Percentiles rank a stretch among this genome's conserved stretches.
phyloP scores from a whole-genome alignment of 441 rosid genomes.

The Eutrema salsugineum region DNA sequence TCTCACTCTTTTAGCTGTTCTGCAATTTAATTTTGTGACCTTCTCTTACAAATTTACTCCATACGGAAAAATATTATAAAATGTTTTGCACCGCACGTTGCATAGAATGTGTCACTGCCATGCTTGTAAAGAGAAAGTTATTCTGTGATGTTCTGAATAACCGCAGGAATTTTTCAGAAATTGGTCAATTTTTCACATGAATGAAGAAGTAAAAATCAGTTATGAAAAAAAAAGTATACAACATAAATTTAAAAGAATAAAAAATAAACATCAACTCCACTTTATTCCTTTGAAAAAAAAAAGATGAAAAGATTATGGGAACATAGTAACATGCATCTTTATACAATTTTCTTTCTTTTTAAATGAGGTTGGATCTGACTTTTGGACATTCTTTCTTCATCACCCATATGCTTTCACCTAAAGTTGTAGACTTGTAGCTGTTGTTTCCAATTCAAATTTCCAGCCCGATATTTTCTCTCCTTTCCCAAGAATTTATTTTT shows the following conservation, averaged over 20 bases:
- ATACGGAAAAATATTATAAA: neutral
- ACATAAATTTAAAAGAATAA: too few species aligned
- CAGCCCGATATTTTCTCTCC: neutral
- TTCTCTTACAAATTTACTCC: too few species aligned
- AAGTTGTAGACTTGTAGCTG: constrained; percentile 11
- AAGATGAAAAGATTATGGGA: constrained; percentile 2
- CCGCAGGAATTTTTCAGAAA: neutral
- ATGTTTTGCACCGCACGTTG: neutral
- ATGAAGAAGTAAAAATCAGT: neutral
- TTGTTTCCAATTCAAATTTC: constrained; percentile 13
- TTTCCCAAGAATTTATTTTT: neutral
- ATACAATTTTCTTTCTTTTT: neutral
- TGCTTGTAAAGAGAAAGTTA: neutral
- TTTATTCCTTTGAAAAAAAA: neutral
- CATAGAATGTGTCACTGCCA: neutral
- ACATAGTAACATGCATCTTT: constrained; percentile 25
- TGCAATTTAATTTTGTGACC: constrained; percentile 1
- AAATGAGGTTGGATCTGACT: constrained; percentile 10
- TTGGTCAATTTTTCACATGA: neutral
- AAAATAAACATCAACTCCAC: neutral
- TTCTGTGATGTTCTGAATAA: neutral
- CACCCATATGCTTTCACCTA: constrained; percentile 21
- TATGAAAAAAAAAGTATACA: too few species aligned
- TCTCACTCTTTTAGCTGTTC: constrained; percentile 20
- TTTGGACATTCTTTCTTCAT: constrained; percentile 14